phyloP scores from a whole-genome alignment of 1,284 basidiomycete genomes.

The Veloboletus limbatus region DNA sequence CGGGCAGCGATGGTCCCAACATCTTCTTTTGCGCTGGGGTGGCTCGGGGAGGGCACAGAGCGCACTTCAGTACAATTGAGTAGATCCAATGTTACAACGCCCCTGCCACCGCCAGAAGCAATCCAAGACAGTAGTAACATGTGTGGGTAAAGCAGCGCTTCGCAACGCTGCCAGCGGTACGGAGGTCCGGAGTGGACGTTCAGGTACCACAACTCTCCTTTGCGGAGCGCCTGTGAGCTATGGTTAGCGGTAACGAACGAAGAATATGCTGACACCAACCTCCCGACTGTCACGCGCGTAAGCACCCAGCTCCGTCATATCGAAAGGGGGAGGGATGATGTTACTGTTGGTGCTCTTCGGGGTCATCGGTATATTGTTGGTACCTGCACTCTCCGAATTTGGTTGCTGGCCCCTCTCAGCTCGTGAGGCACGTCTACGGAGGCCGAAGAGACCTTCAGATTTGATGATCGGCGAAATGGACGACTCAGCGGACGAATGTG shows the following conservation, averaged over 20 bases:
- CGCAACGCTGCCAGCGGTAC: slow-evolving; percentile 81
- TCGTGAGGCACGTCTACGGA: slow-evolving; percentile 56
- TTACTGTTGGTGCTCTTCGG: slow-evolving; percentile 32
- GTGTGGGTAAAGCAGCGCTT: slow-evolving; percentile 77
- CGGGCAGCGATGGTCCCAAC: slow-evolving; percentile 79
- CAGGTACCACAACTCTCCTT: slow-evolving; percentile 84
- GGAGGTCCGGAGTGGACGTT: slow-evolving; percentile 81
- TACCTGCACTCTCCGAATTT: slow-evolving; percentile 14
- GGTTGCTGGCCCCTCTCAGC: slow-evolving; percentile 32
- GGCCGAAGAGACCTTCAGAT: slow-evolving; percentile 56
- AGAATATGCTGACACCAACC: slow-evolving; percentile 36
- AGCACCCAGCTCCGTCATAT: slow-evolving; percentile 44
- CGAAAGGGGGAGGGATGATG: slow-evolving; percentile 44
- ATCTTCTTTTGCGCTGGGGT: slow-evolving; percentile 76
- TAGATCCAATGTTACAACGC: slow-evolving; percentile 79
- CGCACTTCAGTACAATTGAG: slow-evolving; percentile 81
- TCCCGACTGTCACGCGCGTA: slow-evolving; percentile 44
- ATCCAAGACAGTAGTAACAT: slow-evolving; percentile 83
- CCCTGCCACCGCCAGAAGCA: slow-evolving; percentile 71
- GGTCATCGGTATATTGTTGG: slow-evolving; percentile 22
- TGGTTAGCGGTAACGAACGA: slow-evolving; percentile 31
- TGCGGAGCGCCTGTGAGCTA: slow-evolving; percentile 65
- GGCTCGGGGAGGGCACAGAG: slow-evolving; percentile 72
- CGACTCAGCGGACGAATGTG: slow-evolving; percentile 21
- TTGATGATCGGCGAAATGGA: slow-evolving; percentile 23